phyloP scores from a whole-genome alignment of 1,284 basidiomycete genomes.

The Trametes sp. region DNA sequence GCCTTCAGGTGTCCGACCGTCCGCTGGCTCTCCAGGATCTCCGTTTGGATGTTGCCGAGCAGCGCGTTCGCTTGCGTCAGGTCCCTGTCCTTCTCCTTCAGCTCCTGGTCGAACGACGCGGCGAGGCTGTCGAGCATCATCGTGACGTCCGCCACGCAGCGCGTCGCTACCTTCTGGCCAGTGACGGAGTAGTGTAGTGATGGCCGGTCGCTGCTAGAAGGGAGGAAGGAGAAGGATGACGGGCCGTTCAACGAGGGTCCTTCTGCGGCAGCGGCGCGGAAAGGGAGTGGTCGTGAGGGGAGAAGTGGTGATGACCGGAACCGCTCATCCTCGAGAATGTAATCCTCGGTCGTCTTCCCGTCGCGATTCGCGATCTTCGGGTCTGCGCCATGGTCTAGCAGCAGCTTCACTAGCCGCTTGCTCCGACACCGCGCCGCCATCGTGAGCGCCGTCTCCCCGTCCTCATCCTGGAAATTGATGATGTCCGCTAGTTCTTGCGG shows the following conservation, averaged over 20 bases:
- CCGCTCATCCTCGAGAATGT: constrained; percentile 98
- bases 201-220: constrained; percentile 54
- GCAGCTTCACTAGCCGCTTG: constrained; percentile 95
- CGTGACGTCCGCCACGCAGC: constrained; percentile 86
- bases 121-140: constrained; percentile 91
- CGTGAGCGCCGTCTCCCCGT: constrained; percentile 97
- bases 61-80: constrained; percentile 90
- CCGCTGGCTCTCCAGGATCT: constrained; percentile 90
- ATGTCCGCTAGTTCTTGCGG: constrained; percentile 97
- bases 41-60: constrained; percentile 88
- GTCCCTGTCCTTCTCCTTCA: constrained; percentile 92
- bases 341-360: constrained; percentile 98
- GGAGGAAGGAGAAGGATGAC: constrained; percentile 25
- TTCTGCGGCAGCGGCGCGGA: constrained; percentile 70
- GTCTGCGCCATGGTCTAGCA: constrained; percentile 97
- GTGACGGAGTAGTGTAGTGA: constrained; percentile 88
- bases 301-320: constrained; percentile 91
- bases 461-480: constrained; percentile 99
- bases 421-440: constrained; percentile 96
- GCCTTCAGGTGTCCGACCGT: constrained; percentile 75
- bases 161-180: constrained; percentile 88
- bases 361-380: constrained; percentile 96
- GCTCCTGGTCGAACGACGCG: constrained; percentile 92
- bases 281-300: constrained; percentile 65
- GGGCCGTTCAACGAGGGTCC: constrained; percentile 56